These are phyloP conservation scores for Paramecium biaurelia DNA, from an alignment of 73 alveolate genomes.

Conservation along the genomic window DNA sequence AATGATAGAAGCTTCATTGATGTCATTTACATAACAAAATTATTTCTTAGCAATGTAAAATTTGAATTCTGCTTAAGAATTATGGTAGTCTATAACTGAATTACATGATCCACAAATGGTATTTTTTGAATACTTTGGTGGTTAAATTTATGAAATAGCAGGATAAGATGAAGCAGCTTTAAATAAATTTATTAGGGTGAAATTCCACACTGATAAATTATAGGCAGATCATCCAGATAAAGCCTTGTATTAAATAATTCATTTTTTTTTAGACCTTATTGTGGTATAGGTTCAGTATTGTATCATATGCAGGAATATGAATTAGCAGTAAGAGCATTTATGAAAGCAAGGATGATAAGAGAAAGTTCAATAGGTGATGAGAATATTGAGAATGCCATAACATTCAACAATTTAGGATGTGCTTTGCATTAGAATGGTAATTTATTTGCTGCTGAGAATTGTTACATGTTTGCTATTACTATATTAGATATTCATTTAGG, in stretches of 20 bases:
- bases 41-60: constrained; percentile 25
- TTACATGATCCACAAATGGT: constrained; percentile 16
- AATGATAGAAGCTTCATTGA: constrained; percentile 14
- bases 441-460: constrained; percentile 18
- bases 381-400: constrained; percentile 19
- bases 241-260: neutral
- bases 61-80: constrained; percentile 23
- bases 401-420: constrained; percentile 40
- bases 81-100: constrained; percentile 5
- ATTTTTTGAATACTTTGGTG: constrained; percentile 45
- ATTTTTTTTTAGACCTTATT: constrained; percentile 16
- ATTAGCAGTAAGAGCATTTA: constrained; percentile 16
- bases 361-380: constrained; percentile 39
- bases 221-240: constrained; percentile 28
- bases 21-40: neutral
- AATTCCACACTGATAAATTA: constrained; percentile 30
- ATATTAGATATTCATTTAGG: constrained; percentile 38
- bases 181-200: constrained; percentile 26
- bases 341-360: constrained; percentile 36
- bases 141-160: constrained; percentile 28
- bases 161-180: constrained; percentile 38
- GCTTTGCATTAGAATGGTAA: neutral
- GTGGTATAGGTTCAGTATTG: constrained; percentile 41
- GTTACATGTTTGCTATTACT: constrained; percentile 28
- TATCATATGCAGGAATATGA: constrained; percentile 49